Evolutionary conservation across 1,284 basidiomycete species (phyloP).

Genomic region (Leccinum colubrinum): DNA sequence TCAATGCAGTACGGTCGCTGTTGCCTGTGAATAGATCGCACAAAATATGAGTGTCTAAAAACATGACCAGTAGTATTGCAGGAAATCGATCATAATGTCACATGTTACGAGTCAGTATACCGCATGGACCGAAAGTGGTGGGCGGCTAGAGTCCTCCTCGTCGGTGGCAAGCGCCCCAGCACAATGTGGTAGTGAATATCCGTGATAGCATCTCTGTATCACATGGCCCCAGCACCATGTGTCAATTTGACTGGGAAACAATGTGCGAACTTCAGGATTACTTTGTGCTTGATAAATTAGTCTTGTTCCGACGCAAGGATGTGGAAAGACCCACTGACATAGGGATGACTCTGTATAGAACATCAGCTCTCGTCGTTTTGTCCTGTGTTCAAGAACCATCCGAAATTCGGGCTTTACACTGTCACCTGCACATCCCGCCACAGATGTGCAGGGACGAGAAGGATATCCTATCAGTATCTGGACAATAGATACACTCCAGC

Average conservation of each 20-base stretch:
- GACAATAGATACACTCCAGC: too few relatives aligned
- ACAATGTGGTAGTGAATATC: not conserved
- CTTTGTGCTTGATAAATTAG: not conserved
- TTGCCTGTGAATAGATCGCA: not conserved
- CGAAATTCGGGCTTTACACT: not conserved
- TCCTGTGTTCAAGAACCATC: not conserved
- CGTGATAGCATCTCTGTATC: not conserved
- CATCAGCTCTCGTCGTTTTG: not conserved
- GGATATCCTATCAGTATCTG: not conserved
- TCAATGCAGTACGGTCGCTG: not conserved
- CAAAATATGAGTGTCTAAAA: not conserved
- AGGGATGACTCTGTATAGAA: not conserved
- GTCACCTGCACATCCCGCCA: not conserved
- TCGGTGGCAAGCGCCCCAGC: not conserved
- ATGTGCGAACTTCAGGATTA: not conserved
- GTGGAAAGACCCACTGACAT: not conserved
- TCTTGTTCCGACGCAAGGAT: not conserved
- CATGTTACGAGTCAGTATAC: not conserved
- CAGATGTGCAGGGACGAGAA: not conserved
- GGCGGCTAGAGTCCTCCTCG: not conserved
- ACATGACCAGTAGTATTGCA: not conserved
- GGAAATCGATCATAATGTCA: not conserved
- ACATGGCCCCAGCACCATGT: not conserved
- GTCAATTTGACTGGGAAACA: not conserved
- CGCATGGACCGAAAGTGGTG: not conserved